A percentile compares a stretch with the other conserved stretches of the same genome.
These are phyloP conservation scores for Volvox reticuliferus DNA, from an alignment of 139 green algal species.

Conservation along the genomic window DNA sequence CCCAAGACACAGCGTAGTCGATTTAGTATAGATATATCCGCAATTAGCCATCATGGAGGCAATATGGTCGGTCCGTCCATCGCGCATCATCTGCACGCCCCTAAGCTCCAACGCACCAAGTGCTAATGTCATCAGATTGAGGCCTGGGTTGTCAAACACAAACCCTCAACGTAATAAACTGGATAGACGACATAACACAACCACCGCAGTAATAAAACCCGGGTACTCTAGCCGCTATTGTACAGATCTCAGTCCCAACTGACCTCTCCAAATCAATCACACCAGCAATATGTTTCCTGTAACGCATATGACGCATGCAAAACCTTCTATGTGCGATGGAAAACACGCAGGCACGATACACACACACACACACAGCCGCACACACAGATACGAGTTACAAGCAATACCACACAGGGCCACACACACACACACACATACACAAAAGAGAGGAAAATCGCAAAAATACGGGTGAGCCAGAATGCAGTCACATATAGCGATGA, in stretches of 20 bases:
- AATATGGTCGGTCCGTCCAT: too few relatives aligned
- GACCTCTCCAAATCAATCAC: background rate
- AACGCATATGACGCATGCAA: background rate
- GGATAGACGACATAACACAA: background rate
- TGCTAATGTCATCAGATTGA: background rate
- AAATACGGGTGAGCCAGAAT: background rate
- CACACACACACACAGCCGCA: background rate
- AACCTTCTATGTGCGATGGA: background rate
- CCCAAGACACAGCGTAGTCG: too few relatives aligned
- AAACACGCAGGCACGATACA: background rate
- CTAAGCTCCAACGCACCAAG: too few relatives aligned
- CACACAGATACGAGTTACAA: background rate
- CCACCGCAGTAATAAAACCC: background rate
- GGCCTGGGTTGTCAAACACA: background rate
- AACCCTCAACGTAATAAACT: conserved; percentile 8
- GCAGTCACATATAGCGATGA: background rate
- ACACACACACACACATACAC: background rate
- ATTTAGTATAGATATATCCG: too few relatives aligned
- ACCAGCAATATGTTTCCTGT: background rate
- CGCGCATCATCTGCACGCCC: too few relatives aligned
- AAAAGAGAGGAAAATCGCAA: background rate
- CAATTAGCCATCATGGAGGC: too few relatives aligned
- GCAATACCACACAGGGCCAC: background rate
- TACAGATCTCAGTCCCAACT: background rate
- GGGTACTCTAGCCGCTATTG: background rate